phyloP scores from a whole-genome alignment of 2,329 filamentous ascomycete genomes.

The Emergomyces africanus region DNA sequence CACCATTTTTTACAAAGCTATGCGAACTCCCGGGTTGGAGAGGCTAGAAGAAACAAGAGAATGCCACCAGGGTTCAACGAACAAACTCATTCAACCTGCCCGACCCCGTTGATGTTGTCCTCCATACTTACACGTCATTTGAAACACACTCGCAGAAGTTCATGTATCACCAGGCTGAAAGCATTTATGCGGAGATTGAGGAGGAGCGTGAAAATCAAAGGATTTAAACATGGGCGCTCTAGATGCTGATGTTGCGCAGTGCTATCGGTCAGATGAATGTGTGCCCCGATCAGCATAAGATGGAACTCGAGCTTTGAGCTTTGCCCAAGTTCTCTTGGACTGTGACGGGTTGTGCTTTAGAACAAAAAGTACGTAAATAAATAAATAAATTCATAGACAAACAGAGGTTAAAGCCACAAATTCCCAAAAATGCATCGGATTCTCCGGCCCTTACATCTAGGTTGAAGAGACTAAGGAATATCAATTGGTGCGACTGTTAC shows the following conservation, averaged over 20 bases:
- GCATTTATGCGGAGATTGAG: neutral
- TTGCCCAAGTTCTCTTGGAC: no score
- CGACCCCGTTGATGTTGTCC: neutral
- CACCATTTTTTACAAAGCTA: neutral
- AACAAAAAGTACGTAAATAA: no score
- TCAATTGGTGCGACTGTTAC: neutral
- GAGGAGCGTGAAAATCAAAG: neutral
- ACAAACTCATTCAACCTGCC: neutral
- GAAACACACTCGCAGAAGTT: neutral
- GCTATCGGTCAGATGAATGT: neutral
- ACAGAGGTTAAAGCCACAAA: neutral
- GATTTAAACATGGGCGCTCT: neutral
- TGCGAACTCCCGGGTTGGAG: neutral
- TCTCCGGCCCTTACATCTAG: neutral
- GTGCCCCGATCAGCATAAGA: no score
- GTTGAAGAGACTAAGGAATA: neutral
- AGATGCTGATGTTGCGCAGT: neutral
- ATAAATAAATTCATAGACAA: neutral
- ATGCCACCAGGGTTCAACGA: neutral
- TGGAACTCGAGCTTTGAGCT: no score
- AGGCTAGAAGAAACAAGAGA: neutral
- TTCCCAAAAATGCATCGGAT: neutral
- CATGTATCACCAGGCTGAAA: neutral
- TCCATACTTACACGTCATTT: neutral
- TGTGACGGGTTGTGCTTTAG: neutral